Conservation (phyloP, 129 eudicot species). For the Artemisia annua region DNA sequence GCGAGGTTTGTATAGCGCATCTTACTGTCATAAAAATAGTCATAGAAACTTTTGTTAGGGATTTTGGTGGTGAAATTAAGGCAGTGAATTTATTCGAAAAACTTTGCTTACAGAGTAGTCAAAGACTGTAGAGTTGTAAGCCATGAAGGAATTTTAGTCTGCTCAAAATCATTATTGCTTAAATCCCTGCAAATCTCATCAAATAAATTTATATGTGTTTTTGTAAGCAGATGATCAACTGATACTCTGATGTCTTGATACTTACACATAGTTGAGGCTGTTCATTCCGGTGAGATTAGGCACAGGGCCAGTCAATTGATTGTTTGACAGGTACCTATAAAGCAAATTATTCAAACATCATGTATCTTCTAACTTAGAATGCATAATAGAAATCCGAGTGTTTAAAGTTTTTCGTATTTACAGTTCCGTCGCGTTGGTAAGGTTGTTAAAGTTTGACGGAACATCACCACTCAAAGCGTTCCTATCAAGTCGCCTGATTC, state of each 20-base stretch:
- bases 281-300: conserved; percentile 49
- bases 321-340: conserved; percentile 43
- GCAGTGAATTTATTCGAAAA: not conserved
- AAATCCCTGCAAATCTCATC: conserved; percentile 53
- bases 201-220: no score
- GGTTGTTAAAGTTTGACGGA: conserved; percentile 48
- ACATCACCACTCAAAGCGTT: conserved; percentile 37
- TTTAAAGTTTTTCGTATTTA: conserved; percentile 15
- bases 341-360: not conserved
- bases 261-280: conserved; percentile 45
- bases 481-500: conserved; percentile 42
- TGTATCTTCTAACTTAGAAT: not conserved
- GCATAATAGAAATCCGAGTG: not conserved
- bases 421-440: conserved; percentile 30
- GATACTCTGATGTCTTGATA: not conserved
- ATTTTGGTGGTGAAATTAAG: not conserved
- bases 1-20: conserved; percentile 48
- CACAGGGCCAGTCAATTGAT: conserved; percentile 41
- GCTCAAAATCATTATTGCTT: conserved; percentile 45
- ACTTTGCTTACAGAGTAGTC: conserved; percentile 44
- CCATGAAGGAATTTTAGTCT: conserved; percentile 41
- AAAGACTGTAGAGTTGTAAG: conserved; percentile 40
- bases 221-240: no score
- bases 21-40: conserved; percentile 40
- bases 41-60: no score